Evolutionary conservation across 2,329 filamentous ascomycete species (phyloP), one percentile per base, ranked within the genome.

Genomic region (Calonectria pseudoreteaudii): DNA sequence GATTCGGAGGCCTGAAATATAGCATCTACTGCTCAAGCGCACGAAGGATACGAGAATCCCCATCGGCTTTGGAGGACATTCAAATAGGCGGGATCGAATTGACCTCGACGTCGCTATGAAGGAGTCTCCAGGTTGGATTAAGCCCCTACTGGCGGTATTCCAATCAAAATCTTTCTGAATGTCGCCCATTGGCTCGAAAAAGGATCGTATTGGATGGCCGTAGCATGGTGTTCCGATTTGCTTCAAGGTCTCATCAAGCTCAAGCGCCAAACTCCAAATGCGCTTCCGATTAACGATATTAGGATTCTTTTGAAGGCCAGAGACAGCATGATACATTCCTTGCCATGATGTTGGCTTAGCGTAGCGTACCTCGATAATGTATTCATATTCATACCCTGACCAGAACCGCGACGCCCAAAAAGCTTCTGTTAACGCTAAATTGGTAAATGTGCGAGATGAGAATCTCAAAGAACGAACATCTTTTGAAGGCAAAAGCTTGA

Each of bases 351-450:
- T 58, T 9, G 74, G 74, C 10, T 56, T 68, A 5, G 50, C 41
- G 14, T 20, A 5, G 7, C 20, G 28, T 10, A 31, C 9, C 18
- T 75, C 71, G 20, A 69, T 71, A 7, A 74, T 49, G 20, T 67
- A 18, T 2, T 71, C 67, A 50, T 64, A 75, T 13, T 75, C 74
- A 18, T 71, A 26, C 18, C 62, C 70, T 14, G 38, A 44, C 41
- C 36, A 38, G 26, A 74, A 74, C 26, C 74, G 38, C 9, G 74
- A 73, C 11, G 71, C 68, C 73, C 73, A 75, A 30, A 75, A 75
- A 1, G 68, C 2, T 41, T 73, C 73, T 1, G 73, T 41, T 16
- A 73, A 56, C 6, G n/a, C 50, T 14, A 71, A 9, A 6, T 34
- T 68, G n/a, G 71, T 34, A 14, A 71, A 68, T 2, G 20, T 28